Conservation (phyloP, 306 rosid species). For the Vigna angularis region DNA sequence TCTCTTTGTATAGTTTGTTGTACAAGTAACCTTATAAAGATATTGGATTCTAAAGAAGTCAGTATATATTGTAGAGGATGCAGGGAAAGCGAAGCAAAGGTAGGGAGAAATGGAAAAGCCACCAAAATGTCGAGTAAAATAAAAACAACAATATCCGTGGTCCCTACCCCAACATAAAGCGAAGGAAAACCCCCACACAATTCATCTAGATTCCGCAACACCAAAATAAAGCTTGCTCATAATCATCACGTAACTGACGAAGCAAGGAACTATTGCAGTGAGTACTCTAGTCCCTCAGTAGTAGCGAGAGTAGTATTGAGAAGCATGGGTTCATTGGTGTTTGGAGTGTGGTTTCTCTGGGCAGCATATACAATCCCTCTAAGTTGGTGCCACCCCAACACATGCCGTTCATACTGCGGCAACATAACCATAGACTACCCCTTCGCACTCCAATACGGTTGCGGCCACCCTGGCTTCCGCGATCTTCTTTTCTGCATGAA, state of each 20-base stretch:
- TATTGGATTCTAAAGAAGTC: neutral
- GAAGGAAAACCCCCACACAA: conserved; percentile 60
- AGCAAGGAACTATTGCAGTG: conserved; percentile 42
- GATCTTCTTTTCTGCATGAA: conserved; percentile 93
- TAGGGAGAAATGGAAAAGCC: conserved; percentile 55
- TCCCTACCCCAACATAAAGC: conserved; percentile 44
- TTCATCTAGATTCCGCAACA: conserved; percentile 64
- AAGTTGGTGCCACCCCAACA: conserved; percentile 27
- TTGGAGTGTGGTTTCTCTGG: conserved; percentile 43
- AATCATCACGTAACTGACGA: conserved; percentile 48
- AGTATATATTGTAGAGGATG: neutral
- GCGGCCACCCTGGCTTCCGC: conserved; percentile 96
- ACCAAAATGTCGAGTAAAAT: neutral
- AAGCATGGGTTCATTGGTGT: conserved; percentile 48
- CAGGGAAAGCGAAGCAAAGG: conserved; percentile 41
- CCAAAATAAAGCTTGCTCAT: conserved; percentile 58
- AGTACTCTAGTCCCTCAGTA: no score
- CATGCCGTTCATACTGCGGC: conserved; percentile 89
- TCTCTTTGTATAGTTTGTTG: neutral
- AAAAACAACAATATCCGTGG: conserved; percentile 28
- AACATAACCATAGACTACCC: conserved; percentile 94
- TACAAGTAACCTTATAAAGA: neutral
- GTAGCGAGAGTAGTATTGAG: no score
- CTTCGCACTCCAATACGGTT: conserved; percentile 74
- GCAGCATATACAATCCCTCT: conserved; percentile 41